A percentile compares a stretch with the other conserved stretches of the same genome.
These are phyloP conservation scores for Trypanosoma conorhini DNA, from an alignment of 208 protist genomes.

Conservation along the genomic window DNA sequence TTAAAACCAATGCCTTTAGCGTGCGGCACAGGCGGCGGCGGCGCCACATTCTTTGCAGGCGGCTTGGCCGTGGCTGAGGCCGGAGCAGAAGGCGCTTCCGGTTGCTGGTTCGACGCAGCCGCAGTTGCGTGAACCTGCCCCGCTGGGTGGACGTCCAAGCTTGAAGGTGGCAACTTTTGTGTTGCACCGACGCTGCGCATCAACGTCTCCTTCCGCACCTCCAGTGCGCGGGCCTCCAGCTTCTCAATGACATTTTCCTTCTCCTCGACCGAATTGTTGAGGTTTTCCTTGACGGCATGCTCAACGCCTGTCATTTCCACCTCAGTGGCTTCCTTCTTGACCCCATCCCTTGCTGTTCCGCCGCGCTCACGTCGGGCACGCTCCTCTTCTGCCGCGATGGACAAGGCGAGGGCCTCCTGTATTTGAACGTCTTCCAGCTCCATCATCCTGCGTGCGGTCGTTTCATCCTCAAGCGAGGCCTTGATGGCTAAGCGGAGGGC, in stretches of 20 bases:
- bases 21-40: slow-evolving; percentile 6
- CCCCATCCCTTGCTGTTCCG: slow-evolving; percentile 30
- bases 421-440: slow-evolving; percentile 74
- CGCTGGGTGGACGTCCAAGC: neutral
- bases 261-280: slow-evolving; percentile 43
- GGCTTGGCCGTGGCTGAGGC: slow-evolving; percentile 2
- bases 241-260: slow-evolving; percentile 54
- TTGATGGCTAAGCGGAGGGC: slow-evolving; percentile 72
- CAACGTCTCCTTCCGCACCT: slow-evolving; percentile 45
- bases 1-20: slow-evolving; percentile 34
- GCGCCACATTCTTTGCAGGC: slow-evolving; percentile 7
- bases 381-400: slow-evolving; percentile 52
- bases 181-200: slow-evolving; percentile 34
- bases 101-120: neutral
- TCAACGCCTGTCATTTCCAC: slow-evolving; percentile 24
- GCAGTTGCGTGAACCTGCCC: neutral
- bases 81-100: neutral
- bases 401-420: slow-evolving; percentile 59
- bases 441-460: slow-evolving; percentile 32
- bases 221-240: slow-evolving; percentile 45
- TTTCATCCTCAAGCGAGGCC: slow-evolving; percentile 62
- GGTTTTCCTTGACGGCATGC: slow-evolving; percentile 34
- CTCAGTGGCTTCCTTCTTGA: slow-evolving; percentile 14
- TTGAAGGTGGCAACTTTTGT: slow-evolving; percentile 1
- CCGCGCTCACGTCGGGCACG: slow-evolving; percentile 16